phyloP scores from a whole-genome alignment of 352 stramenopile species.

The Phytophthora palmivora region DNA sequence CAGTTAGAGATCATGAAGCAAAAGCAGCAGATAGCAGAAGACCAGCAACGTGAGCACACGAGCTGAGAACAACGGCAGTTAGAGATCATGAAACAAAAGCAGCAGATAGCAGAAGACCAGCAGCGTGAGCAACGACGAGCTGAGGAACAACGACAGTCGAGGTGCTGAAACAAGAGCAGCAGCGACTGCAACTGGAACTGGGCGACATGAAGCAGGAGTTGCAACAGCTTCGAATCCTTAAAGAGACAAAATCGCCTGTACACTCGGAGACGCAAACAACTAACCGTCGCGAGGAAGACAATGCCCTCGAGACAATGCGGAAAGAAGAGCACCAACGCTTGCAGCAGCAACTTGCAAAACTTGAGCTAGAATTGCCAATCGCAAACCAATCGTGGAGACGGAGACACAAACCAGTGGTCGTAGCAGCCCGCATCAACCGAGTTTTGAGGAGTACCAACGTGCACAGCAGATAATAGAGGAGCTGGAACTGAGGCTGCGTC shows the following conservation, averaged over 20 bases:
- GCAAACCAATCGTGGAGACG: conserved; percentile 6
- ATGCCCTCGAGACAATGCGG: conserved; percentile 12
- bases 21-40: no score
- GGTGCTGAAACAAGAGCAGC: conserved; percentile 20
- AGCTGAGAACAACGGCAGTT: no score
- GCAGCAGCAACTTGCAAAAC: conserved; percentile 18
- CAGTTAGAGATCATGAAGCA: conserved; percentile 13
- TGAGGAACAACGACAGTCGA: no score
- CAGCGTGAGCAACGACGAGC: no score
- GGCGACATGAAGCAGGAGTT: conserved; percentile 18
- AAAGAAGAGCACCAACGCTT: conserved; percentile 28
- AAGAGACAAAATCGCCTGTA: conserved; percentile 3
- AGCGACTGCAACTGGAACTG: conserved; percentile 22
- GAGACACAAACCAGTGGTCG: conserved; percentile 30
- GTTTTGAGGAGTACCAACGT: conserved; percentile 7
- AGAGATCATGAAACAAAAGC: no score
- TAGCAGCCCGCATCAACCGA: neutral
- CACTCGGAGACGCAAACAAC: conserved; percentile 26
- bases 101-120: no score
- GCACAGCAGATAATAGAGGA: conserved; percentile 13
- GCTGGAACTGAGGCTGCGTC: conserved; percentile 23
- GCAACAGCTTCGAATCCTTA: conserved; percentile 8
- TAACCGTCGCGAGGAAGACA: conserved; percentile 5
- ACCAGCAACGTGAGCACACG: no score
- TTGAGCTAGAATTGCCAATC: conserved; percentile 17